phyloP scores from a whole-genome alignment of 306 rosid species.

The Cicer arietinum region DNA sequence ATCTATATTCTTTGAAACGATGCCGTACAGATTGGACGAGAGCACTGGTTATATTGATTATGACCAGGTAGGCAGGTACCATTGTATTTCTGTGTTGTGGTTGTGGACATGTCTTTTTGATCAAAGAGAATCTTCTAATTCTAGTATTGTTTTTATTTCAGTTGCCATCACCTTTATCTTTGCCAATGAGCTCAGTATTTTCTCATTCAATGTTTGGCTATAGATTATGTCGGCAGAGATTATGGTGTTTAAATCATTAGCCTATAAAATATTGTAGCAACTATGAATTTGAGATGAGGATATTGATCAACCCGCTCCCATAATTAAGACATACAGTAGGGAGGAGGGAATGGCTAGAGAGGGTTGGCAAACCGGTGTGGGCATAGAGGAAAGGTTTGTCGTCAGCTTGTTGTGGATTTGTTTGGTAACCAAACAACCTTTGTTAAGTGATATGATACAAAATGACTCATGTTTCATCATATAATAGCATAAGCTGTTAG shows the following conservation, averaged over 20 bases:
- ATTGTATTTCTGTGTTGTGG: constrained; percentile 36
- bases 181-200: neutral
- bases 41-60: constrained; percentile 94
- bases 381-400: constrained; percentile 9
- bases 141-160: constrained; percentile 34
- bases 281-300: constrained; percentile 26
- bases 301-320: neutral
- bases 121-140: constrained; percentile 41
- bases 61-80: constrained; percentile 93
- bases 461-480: neutral
- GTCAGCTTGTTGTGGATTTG: constrained; percentile 17
- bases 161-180: constrained; percentile 27
- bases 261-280: constrained; percentile 19
- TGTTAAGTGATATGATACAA: neutral
- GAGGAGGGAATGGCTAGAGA: constrained; percentile 4
- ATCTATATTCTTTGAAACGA: constrained; percentile 86
- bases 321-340: neutral
- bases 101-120: constrained; percentile 33
- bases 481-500: neutral
- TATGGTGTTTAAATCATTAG: constrained; percentile 23
- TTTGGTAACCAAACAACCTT: constrained; percentile 14
- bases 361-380: neutral
- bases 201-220: constrained; percentile 34
- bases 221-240: constrained; percentile 29
- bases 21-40: constrained; percentile 88